Evolutionary conservation across 1,284 basidiomycete species (phyloP).

Genomic region (Coniferiporia sulphurascens): DNA sequence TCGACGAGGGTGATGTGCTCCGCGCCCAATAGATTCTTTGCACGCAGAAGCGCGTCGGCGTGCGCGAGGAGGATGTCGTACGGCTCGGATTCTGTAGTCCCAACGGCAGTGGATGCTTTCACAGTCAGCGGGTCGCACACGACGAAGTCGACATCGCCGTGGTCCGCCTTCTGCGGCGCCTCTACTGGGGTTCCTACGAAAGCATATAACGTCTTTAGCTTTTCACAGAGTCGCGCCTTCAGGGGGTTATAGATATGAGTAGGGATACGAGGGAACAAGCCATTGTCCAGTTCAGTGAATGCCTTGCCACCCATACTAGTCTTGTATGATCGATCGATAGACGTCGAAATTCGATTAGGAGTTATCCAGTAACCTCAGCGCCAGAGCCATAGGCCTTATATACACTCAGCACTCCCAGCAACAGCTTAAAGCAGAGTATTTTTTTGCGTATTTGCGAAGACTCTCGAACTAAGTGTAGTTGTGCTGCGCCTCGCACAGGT

Average conservation of each 20-base stretch:
- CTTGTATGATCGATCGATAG: background rate
- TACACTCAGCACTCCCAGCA: background rate
- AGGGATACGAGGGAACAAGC: slow-evolving; percentile 54
- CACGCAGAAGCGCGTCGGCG: slow-evolving; percentile 31
- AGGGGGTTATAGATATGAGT: slow-evolving; percentile 44
- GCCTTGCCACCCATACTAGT: slow-evolving; percentile 68
- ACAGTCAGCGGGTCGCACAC: slow-evolving; percentile 38
- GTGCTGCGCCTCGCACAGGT: no score
- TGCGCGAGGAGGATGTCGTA: slow-evolving; percentile 19
- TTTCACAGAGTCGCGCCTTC: slow-evolving; percentile 39
- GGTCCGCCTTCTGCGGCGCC: slow-evolving; percentile 55
- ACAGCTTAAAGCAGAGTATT: background rate
- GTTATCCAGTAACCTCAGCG: background rate
- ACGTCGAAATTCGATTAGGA: background rate
- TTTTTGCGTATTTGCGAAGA: background rate
- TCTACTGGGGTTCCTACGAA: slow-evolving; percentile 51
- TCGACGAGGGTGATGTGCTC: slow-evolving; percentile 40
- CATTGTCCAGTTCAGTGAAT: slow-evolving; percentile 43
- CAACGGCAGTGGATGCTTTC: slow-evolving; percentile 18
- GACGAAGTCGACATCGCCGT: slow-evolving; percentile 65
- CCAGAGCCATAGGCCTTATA: background rate
- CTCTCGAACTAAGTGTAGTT: no score
- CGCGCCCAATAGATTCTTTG: slow-evolving; percentile 46
- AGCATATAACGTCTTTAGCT: slow-evolving; percentile 42
- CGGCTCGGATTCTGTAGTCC: background rate